These are phyloP conservation scores for Pelargonium myrrhifolium DNA, from an alignment of 441 rosid species.

Conservation along the genomic window DNA sequence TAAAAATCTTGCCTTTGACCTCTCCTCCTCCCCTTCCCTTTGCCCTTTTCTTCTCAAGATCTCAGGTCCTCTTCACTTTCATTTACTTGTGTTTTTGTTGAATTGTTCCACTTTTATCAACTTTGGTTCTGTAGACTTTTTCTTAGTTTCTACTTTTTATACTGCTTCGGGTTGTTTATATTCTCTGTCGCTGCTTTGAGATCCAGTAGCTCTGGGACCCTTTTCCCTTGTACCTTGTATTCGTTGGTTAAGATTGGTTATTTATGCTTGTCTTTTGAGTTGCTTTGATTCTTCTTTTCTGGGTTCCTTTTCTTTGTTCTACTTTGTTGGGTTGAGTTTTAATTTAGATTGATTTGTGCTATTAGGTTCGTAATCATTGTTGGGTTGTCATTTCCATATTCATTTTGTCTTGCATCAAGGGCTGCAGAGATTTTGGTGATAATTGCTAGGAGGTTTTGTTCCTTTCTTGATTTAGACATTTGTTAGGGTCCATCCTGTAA, in stretches of 20 bases:
- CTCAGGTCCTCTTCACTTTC: constrained; percentile 8
- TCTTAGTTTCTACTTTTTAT: neutral
- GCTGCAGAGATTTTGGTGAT: constrained; percentile 9
- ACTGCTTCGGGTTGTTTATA: neutral
- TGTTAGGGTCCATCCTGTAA: neutral
- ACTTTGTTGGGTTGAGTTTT: neutral
- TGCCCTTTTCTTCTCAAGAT: neutral
- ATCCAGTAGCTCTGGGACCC: constrained; percentile 4
- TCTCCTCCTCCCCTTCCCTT: neutral
- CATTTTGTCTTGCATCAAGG: neutral
- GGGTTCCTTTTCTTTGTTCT: constrained; percentile 2
- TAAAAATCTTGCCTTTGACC: neutral
- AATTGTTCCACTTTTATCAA: constrained; percentile 4
- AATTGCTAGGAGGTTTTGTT: neutral
- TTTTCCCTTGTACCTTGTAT: constrained; percentile 4
- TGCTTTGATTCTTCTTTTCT: constrained; percentile 9
- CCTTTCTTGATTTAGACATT: neutral
- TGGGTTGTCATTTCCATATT: neutral
- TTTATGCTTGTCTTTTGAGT: no score
- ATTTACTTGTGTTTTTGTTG: neutral
- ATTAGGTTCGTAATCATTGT: neutral
- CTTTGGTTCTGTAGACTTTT: neutral
- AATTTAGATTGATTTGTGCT: neutral
- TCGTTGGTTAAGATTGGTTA: constrained; percentile 4
- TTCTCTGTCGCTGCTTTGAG: neutral